Evolutionary conservation across 1,139 yeast genomes (phyloP).

Genomic region (Yarrowia galli): DNA sequence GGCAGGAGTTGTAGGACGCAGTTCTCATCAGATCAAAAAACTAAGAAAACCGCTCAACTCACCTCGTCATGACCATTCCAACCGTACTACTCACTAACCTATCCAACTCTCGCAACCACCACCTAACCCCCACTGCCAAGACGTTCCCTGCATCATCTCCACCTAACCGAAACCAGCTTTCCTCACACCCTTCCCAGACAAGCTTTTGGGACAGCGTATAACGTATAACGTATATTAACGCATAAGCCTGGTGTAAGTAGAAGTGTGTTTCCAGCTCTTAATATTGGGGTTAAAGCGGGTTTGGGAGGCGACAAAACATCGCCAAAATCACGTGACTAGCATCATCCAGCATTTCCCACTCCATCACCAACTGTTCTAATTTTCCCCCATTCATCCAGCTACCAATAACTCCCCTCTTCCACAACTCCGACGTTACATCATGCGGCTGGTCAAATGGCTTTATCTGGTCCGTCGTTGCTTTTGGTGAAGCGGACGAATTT

Average conservation of each 20-base stretch:
- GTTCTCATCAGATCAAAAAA: neutral
- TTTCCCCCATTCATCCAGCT: neutral
- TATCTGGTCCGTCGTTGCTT: constrained; percentile 10
- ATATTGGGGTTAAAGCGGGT: no score
- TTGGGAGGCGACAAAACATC: no score
- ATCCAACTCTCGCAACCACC: no score
- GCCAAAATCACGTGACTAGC: no score
- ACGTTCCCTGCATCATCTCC: constrained; percentile 13
- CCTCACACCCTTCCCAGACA: no score
- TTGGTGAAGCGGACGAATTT: neutral
- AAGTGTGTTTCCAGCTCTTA: neutral
- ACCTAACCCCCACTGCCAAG: neutral
- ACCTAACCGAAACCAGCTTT: neutral
- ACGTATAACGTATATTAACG: neutral
- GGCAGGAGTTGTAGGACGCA: neutral
- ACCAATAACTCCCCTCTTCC: neutral
- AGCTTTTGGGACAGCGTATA: neutral
- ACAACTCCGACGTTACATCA: constrained; percentile 1
- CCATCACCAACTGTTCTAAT: no score
- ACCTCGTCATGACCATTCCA: neutral
- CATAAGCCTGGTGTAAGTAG: neutral
- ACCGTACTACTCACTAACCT: neutral
- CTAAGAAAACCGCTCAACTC: neutral
- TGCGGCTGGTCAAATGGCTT: constrained; percentile 24
- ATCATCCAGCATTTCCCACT: no score